These are phyloP conservation scores for Boletus calvinii DNA, from an alignment of 1,284 basidiomycete genomes.

Conservation along the genomic window DNA sequence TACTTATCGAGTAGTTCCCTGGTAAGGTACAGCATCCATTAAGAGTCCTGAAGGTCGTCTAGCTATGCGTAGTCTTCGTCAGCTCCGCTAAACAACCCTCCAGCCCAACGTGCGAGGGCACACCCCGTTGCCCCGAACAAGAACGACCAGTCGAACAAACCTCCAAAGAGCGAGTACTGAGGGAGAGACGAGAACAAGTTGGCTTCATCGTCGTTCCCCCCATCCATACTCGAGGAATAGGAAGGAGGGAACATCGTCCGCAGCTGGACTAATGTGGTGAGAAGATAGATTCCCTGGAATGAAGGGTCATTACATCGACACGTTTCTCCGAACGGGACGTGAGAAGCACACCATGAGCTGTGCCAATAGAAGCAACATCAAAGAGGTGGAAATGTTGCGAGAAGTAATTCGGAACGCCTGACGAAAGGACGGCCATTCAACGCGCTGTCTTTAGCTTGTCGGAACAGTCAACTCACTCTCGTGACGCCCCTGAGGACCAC, in stretches of 20 bases:
- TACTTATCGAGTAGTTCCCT: background rate
- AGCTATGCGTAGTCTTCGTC: constrained; percentile 17
- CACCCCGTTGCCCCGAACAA: constrained; percentile 53
- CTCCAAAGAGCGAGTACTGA: constrained; percentile 68
- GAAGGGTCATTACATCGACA: background rate
- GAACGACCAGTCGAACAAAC: constrained; percentile 71
- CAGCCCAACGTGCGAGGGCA: constrained; percentile 50
- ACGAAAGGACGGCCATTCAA: background rate
- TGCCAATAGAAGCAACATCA: constrained; percentile 71
- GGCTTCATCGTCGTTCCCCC: constrained; percentile 21
- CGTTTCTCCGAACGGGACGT: constrained; percentile 7
- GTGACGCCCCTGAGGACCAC: constrained; percentile 65
- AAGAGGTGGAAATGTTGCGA: constrained; percentile 62
- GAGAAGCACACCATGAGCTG: constrained; percentile 67
- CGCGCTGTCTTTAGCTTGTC: background rate
- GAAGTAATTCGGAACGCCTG: constrained; percentile 65
- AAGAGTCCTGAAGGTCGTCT: background rate
- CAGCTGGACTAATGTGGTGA: constrained; percentile 75
- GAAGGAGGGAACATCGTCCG: constrained; percentile 68
- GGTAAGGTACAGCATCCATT: constrained; percentile 14
- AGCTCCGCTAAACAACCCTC: constrained; percentile 27
- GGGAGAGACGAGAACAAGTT: constrained; percentile 76
- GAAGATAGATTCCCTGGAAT: constrained; percentile 69
- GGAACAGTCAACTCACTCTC: constrained; percentile 42
- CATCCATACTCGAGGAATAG: constrained; percentile 19